phyloP scores from a whole-genome alignment of 176 grass and related monocot genomes.

The Eleusine indica region DNA sequence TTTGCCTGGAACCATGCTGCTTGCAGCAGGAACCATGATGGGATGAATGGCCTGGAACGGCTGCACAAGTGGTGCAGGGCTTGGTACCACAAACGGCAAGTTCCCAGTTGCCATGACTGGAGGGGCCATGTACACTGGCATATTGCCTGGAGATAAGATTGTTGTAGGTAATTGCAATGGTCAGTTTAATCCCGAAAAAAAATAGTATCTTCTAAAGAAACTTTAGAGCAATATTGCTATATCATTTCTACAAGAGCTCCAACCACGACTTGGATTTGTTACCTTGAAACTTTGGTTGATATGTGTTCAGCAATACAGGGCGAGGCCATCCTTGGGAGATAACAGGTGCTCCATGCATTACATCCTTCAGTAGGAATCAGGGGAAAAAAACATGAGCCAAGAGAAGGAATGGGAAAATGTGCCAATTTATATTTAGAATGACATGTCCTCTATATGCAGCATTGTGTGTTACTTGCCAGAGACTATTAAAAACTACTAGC shows the following conservation, averaged over 20 bases:
- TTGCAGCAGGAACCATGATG: slow-evolving; percentile 57
- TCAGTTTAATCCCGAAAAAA: background rate
- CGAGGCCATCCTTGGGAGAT: slow-evolving; percentile 61
- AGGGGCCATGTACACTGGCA: slow-evolving; percentile 39
- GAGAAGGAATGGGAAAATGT: background rate
- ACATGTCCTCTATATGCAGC: background rate
- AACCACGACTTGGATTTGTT: slow-evolving; percentile 24
- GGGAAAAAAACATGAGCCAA: slow-evolving; percentile 27
- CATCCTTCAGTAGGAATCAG: slow-evolving; percentile 53
- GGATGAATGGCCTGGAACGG: slow-evolving; percentile 53
- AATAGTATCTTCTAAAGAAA: background rate
- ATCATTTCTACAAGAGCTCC: slow-evolving; percentile 9
- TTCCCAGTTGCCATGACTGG: slow-evolving; percentile 57
- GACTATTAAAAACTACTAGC: background rate
- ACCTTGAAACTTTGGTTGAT: slow-evolving; percentile 79
- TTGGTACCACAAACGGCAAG: slow-evolving; percentile 52
- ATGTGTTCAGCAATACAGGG: slow-evolving; percentile 52
- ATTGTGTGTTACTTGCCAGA: slow-evolving; percentile 11
- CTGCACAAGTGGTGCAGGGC: slow-evolving; percentile 54
- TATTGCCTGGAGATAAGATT: slow-evolving; percentile 42
- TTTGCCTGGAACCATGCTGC: slow-evolving; percentile 50
- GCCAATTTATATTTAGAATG: slow-evolving; percentile 26
- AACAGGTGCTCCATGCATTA: slow-evolving; percentile 51
- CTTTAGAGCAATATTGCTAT: background rate
- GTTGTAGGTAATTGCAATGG: background rate